Conservation (phyloP, 305 asterid genomes). For the Ruellia speciosa region DNA sequence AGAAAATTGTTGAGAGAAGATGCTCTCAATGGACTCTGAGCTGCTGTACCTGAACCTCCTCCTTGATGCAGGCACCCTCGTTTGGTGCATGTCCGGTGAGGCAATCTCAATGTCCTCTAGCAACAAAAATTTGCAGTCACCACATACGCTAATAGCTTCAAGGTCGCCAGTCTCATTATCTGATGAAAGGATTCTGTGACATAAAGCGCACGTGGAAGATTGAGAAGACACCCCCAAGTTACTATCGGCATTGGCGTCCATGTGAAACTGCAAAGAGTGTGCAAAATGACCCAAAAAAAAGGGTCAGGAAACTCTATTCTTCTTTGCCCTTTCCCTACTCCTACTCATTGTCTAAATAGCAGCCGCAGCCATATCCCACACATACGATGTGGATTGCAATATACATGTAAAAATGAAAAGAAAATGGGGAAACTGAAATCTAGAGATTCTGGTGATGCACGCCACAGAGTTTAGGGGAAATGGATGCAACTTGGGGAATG, state of each 20-base stretch:
- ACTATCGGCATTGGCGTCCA: slow-evolving; percentile 42
- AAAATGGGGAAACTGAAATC: not conserved
- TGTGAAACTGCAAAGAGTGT: slow-evolving; percentile 25
- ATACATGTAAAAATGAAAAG: too few relatives aligned
- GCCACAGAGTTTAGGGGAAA: too few relatives aligned
- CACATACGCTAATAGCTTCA: slow-evolving; percentile 44
- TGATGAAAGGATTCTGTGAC: slow-evolving; percentile 39
- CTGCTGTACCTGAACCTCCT: slow-evolving; percentile 42
- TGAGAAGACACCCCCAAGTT: slow-evolving; percentile 35
- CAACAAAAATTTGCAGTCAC: slow-evolving; percentile 74
- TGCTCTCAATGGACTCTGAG: slow-evolving; percentile 56
- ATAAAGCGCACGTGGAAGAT: slow-evolving; percentile 47
- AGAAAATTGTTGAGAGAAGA: slow-evolving; percentile 53
- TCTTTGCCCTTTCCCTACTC: too few relatives aligned
- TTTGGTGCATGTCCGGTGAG: slow-evolving; percentile 37
- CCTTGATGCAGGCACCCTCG: slow-evolving; percentile 30
- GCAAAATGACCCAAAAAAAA: not conserved
- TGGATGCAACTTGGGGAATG: too few relatives aligned
- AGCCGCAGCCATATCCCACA: too few relatives aligned
- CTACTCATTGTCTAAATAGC: too few relatives aligned
- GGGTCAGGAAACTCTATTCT: not conserved
- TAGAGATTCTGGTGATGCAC: not conserved
- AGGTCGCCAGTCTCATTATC: slow-evolving; percentile 38
- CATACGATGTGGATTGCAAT: too few relatives aligned
- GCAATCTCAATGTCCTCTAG: slow-evolving; percentile 54